Evolutionary conservation across 2,329 filamentous ascomycete species (phyloP).

Genomic region (Stagonosporopsis cucurbitacearum): DNA sequence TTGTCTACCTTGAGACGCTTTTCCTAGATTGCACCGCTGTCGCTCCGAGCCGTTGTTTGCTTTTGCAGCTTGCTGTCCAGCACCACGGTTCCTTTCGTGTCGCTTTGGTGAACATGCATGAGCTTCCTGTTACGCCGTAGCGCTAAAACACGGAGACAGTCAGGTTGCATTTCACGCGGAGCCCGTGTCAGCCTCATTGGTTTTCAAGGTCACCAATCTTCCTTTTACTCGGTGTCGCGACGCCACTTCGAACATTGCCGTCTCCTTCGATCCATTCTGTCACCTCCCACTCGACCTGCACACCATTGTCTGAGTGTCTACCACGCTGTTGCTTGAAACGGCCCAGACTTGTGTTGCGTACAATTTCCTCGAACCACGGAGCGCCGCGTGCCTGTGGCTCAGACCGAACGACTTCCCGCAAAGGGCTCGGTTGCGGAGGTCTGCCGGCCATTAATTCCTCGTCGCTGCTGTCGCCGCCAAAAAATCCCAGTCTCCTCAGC

Average conservation of each 20-base stretch:
- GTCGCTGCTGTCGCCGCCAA: conserved; percentile 52
- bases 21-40: conserved; percentile 22
- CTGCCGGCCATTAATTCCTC: conserved; percentile 31
- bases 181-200: conserved; percentile 42
- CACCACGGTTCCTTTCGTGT: conserved; percentile 7
- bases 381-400: conserved; percentile 60
- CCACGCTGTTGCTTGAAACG: conserved; percentile 68
- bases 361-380: conserved; percentile 85
- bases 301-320: conserved; percentile 67
- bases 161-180: conserved; percentile 24
- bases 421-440: conserved; percentile 17
- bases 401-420: conserved; percentile 25
- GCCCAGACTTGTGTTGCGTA: conserved; percentile 76
- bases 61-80: conserved; percentile 12
- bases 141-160: conserved; percentile 13
- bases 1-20: conserved; percentile 16
- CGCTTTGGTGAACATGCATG: conserved; percentile 30
- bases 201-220: conserved; percentile 43
- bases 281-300: conserved; percentile 82
- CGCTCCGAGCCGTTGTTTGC: conserved; percentile 24
- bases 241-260: conserved; percentile 44
- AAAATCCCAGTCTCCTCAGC: conserved; percentile 76
- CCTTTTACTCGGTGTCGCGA: conserved; percentile 38
- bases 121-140: conserved; percentile 31
- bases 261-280: conserved; percentile 65